A percentile compares a stretch with the other conserved stretches of the same genome.
Conservation (phyloP, 2,329 filamentous ascomycete species). For the Zelopaecilomyces penicillatus region DNA sequence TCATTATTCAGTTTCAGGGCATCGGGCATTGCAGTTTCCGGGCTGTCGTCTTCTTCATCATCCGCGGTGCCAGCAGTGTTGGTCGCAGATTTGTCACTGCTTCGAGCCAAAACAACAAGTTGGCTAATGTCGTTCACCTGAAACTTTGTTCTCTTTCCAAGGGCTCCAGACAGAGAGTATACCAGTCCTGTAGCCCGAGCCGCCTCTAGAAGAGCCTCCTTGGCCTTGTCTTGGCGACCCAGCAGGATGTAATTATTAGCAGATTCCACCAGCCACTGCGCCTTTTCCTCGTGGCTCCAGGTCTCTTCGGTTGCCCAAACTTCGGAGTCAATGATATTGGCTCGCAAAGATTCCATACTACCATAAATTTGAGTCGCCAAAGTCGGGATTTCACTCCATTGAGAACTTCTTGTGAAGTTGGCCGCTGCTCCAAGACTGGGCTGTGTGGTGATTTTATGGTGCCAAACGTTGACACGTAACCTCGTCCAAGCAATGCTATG, state of each 20-base stretch:
- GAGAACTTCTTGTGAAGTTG: conserved; percentile 46
- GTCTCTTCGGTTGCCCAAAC: conserved; percentile 27
- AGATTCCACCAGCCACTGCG: conserved; percentile 71
- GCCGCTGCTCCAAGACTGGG: conserved; percentile 46
- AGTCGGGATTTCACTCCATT: conserved; percentile 51
- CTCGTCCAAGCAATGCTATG: conserved; percentile 49
- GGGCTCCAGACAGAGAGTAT: conserved; percentile 74
- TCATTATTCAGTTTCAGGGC: conserved; percentile 82
- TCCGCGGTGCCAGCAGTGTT: conserved; percentile 10
- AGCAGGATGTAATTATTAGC: conserved; percentile 79
- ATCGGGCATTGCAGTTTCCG: conserved; percentile 42
- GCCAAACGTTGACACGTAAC: conserved; percentile 64
- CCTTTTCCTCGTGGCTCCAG: conserved; percentile 43
- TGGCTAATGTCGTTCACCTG: conserved; percentile 78
- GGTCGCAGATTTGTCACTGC: conserved; percentile 35
- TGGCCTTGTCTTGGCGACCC: conserved; percentile 68
- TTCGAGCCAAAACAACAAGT: conserved; percentile 82
- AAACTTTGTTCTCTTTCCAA: conserved; percentile 78
- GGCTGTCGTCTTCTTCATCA: conserved; percentile 13
- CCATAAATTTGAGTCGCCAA: conserved; percentile 43
- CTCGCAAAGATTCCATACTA: conserved; percentile 34
- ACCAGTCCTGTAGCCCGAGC: conserved; percentile 59
- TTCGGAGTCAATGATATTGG: conserved; percentile 26
- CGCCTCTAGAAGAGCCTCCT: conserved; percentile 61
- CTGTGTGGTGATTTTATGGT: conserved; percentile 52